These are phyloP conservation scores for Leptographium procerum DNA, from an alignment of 2,329 filamentous ascomycete genomes.

Conservation along the genomic window DNA sequence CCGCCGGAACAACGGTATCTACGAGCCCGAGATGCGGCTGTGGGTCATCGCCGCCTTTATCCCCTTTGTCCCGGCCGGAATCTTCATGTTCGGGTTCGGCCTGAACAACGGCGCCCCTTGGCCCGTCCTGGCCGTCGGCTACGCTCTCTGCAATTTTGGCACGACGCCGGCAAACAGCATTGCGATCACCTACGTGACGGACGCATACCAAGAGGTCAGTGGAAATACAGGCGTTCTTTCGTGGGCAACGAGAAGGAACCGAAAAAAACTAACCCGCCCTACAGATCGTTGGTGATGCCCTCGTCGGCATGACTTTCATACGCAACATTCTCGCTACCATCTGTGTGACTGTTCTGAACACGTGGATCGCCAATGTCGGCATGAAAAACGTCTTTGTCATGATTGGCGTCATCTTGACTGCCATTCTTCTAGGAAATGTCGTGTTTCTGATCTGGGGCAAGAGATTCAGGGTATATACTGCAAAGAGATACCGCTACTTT, in stretches of 20 bases:
- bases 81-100: constrained; percentile 1
- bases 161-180: neutral
- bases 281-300: neutral
- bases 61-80: neutral
- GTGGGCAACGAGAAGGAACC: no score
- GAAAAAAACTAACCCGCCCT: neutral
- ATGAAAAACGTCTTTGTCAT: constrained; percentile 7
- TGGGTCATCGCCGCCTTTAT: constrained; percentile 1
- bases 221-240: neutral
- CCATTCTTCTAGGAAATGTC: neutral
- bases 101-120: neutral
- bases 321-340: constrained; percentile 1
- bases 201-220: constrained; percentile 2
- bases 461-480: neutral
- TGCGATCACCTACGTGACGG: neutral
- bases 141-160: neutral
- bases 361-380: neutral
- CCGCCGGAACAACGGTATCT: neutral
- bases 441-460: constrained; percentile 7
- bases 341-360: neutral
- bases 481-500: constrained; percentile 4
- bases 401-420: constrained; percentile 5
- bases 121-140: neutral
- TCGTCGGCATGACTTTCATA: neutral
- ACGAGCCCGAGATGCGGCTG: constrained; percentile 2